Base-by-base conservation (phyloP, 129 eudicot species). In the Helichrysum umbraculigerum region DNA sequence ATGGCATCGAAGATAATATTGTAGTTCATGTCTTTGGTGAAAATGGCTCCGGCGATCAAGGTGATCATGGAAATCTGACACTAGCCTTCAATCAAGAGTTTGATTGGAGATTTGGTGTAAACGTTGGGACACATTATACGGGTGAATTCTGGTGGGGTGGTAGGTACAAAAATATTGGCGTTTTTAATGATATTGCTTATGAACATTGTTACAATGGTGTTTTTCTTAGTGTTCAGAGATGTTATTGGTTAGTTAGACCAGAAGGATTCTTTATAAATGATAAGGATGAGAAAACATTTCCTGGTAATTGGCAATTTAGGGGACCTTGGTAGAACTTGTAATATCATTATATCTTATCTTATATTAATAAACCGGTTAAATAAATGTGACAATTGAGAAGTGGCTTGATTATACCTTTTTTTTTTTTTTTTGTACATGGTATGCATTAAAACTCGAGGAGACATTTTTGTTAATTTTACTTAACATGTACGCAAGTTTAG, bases 61-160 rank as follows among this genome's bases (percentile, higher is more conserved):
- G 73, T 4, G 21, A 54, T n/a, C 60, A 19, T 42, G 50, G 50
- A 66, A 66, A 66, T 66, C 71, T 35, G 34, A 68, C 73, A 20
- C 58, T 68, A 9, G 58, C 58, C 37, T 68, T 41, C 10, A 68
- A 68, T 21, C 0, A 68, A 41, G 34, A 68, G 33, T 68, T 41
- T 20, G 73, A 42, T 68, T 68, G 73, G 73, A 68, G 44, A 17
- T 68, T 68, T 68, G 73, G 73, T 5, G 58, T 68, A 2, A 14
- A 5, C 1, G 7, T 42, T 9, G 73, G 59, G 20, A 69, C 73
- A 10, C 33, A 68, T 1, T 68, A 68, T 68, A 68, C 22, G 10
- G 72, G 72, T 1, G 72, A 68, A 11, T 68, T 68, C 20, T 68
- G 34, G 34, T 21, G 57, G 72, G 32, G 58, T 12, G 4, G 7